Conservation (phyloP, 225 moss, liverwort and hornwort genomes). For the Thuidium tamariscinum region DNA sequence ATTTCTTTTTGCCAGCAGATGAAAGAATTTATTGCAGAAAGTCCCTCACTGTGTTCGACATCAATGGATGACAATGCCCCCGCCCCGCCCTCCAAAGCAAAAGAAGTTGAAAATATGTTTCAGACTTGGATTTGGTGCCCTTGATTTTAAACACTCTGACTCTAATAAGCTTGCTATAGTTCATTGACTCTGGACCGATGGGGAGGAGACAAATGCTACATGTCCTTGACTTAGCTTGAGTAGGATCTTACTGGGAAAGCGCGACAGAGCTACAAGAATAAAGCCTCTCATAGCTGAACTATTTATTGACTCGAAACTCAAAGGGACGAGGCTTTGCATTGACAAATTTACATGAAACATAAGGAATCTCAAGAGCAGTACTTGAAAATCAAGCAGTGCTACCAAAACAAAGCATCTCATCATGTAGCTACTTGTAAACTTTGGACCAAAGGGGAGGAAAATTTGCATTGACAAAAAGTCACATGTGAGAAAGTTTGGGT, state of each 20-base stretch:
- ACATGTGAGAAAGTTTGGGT: no score
- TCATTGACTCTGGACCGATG: not conserved
- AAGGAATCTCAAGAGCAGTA: not conserved
- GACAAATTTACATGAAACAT: not conserved
- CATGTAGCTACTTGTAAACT: not conserved
- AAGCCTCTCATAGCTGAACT: not conserved
- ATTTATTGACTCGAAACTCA: not conserved
- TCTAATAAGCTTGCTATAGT: not conserved
- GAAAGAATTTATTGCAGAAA: not conserved
- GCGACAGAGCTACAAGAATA: not conserved
- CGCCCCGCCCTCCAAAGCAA: not conserved
- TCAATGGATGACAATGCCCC: not conserved
- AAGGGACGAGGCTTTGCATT: not conserved
- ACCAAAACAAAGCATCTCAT: not conserved
- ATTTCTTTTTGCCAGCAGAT: not conserved
- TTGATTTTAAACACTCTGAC: not conserved
- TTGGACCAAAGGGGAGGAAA: no score
- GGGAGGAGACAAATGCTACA: not conserved
- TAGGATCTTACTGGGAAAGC: not conserved
- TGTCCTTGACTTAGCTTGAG: not conserved
- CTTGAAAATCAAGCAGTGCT: not conserved
- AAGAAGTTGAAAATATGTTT: not conserved
- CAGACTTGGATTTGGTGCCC: not conserved
- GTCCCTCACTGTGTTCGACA: not conserved
- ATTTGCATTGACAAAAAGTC: not conserved